Evolutionary conservation across 1,139 yeast species (phyloP).

Genomic region (Blastobotrys petasosporus): DNA sequence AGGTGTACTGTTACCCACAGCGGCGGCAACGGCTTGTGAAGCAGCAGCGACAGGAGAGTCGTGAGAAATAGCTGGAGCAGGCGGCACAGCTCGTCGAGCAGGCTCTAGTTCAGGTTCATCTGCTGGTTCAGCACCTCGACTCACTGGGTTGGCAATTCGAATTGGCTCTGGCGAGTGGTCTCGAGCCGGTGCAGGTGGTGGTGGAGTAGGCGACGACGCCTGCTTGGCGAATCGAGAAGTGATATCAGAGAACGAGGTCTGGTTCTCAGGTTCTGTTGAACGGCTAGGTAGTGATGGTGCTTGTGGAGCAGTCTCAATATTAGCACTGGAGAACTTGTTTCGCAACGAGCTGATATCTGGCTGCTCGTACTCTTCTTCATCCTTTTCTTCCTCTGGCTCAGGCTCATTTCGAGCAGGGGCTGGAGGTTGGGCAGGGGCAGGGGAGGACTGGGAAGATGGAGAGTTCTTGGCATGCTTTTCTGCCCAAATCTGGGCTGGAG

Average conservation of each 20-base stretch:
- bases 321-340: slow-evolving; percentile 19
- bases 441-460: slow-evolving; percentile 15
- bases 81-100: slow-evolving; percentile 16
- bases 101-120: slow-evolving; percentile 16
- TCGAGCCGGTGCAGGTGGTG: slow-evolving; percentile 15
- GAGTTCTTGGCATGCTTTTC: slow-evolving; percentile 62
- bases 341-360: slow-evolving; percentile 20
- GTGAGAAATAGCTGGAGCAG: slow-evolving; percentile 10
- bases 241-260: slow-evolving; percentile 19
- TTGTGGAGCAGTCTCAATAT: slow-evolving; percentile 12
- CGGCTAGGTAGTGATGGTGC: slow-evolving; percentile 11
- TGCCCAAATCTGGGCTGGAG: slow-evolving; percentile 96
- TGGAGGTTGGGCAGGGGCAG: slow-evolving; percentile 20
- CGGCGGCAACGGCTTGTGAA: slow-evolving; percentile 7
- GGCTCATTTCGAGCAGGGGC: slow-evolving; percentile 15
- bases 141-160: slow-evolving; percentile 13
- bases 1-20: slow-evolving; percentile 10
- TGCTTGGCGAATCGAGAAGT: slow-evolving; percentile 21
- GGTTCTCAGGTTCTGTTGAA: slow-evolving; percentile 6
- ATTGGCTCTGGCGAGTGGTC: slow-evolving; percentile 9
- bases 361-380: slow-evolving; percentile 19
- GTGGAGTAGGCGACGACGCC: slow-evolving; percentile 12
- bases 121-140: slow-evolving; percentile 16
- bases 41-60: slow-evolving; percentile 17
- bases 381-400: slow-evolving; percentile 10